These are phyloP conservation scores for Ophiocordyceps sinensis DNA, from an alignment of 2,329 filamentous ascomycete genomes.

Conservation along the genomic window DNA sequence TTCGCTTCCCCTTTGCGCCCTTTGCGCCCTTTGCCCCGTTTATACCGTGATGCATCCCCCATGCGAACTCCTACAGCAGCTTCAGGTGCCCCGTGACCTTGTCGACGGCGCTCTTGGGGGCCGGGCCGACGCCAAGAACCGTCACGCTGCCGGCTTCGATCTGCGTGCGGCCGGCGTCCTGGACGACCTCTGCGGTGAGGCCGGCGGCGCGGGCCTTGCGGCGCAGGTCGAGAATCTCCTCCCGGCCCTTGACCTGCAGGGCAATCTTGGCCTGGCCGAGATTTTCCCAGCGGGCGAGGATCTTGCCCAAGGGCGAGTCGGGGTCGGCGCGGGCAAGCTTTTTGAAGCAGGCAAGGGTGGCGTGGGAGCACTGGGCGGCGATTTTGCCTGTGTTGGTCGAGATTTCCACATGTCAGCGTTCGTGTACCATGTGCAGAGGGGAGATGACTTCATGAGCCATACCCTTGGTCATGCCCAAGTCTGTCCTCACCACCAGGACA, in stretches of 20 bases:
- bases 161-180: conserved; percentile 93
- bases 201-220: conserved; percentile 71
- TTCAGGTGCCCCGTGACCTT: conserved; percentile 74
- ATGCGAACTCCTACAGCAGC: conserved; percentile 41
- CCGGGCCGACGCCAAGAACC: conserved; percentile 71
- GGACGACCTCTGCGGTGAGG: conserved; percentile 76
- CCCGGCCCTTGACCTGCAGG: conserved; percentile 74
- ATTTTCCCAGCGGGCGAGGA: conserved; percentile 75
- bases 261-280: conserved; percentile 88
- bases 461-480: conserved; percentile 97
- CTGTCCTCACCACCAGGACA: conserved; percentile 80
- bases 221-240: conserved; percentile 61
- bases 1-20: no score
- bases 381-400: conserved; percentile 60
- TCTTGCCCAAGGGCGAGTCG: conserved; percentile 36
- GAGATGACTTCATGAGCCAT: conserved; percentile 9
- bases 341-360: conserved; percentile 97
- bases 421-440: background rate
- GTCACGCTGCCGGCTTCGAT: conserved; percentile 88
- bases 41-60: no score
- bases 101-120: conserved; percentile 76
- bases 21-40: no score
- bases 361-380: conserved; percentile 86
- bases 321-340: conserved; percentile 46
- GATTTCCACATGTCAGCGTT: background rate